Evolutionary conservation across 1,139 yeast genomes (phyloP).

Genomic region (Taphrina confusa): DNA sequence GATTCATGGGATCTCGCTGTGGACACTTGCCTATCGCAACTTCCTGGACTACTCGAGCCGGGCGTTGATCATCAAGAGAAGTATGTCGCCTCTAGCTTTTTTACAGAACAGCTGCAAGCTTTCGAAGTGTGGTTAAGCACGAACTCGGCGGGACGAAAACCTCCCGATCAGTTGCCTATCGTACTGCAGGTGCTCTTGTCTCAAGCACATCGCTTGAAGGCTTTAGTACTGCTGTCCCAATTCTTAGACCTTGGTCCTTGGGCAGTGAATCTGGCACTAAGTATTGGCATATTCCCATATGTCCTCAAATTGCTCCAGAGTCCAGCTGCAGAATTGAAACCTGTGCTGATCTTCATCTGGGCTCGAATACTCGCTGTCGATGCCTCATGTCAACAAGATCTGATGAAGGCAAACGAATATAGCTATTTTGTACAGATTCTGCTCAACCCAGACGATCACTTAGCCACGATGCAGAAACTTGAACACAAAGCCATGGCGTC

Average conservation of each 20-base stretch:
- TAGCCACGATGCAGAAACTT: slow-evolving; percentile 49
- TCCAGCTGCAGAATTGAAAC: slow-evolving; percentile 93
- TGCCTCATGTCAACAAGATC: slow-evolving; percentile 84
- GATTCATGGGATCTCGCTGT: slow-evolving; percentile 97
- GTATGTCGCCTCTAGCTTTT: slow-evolving; percentile 88
- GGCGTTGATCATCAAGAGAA: slow-evolving; percentile 48
- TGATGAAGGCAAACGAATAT: slow-evolving; percentile 87
- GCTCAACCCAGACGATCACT: slow-evolving; percentile 52
- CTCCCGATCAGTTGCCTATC: slow-evolving; percentile 94
- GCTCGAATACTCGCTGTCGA: slow-evolving; percentile 97
- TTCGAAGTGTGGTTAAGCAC: slow-evolving; percentile 94
- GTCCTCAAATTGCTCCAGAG: slow-evolving; percentile 86
- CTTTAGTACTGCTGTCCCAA: slow-evolving; percentile 76
- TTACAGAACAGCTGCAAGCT: slow-evolving; percentile 93
- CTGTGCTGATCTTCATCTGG: slow-evolving; percentile 94
- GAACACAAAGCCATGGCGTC: slow-evolving; percentile 97
- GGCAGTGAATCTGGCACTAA: slow-evolving; percentile 90
- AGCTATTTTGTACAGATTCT: slow-evolving; percentile 81
- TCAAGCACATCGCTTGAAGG: slow-evolving; percentile 90
- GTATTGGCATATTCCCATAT: slow-evolving; percentile 95
- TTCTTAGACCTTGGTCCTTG: slow-evolving; percentile 94
- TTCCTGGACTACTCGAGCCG: slow-evolving; percentile 47
- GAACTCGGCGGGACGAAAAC: slow-evolving; percentile 72
- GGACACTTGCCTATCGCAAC: slow-evolving; percentile 77
- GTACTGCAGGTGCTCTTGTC: slow-evolving; percentile 88